Conservation (phyloP, 371 early-diverging fungal genomes). For the Dipsacomyces acuminosporus region DNA sequence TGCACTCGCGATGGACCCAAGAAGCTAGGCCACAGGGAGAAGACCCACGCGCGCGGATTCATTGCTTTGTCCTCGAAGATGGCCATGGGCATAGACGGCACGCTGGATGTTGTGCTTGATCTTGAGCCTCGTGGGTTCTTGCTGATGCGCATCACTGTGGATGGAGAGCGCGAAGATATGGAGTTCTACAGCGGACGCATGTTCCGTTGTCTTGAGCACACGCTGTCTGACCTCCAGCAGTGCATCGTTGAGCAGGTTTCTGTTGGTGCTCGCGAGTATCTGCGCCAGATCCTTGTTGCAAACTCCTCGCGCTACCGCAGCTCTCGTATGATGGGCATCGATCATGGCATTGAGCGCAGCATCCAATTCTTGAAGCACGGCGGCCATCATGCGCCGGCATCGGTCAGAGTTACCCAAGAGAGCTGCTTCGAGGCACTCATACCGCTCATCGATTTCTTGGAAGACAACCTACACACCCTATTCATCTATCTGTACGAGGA, state of each 20-base stretch:
- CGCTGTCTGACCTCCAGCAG: conserved; percentile 66
- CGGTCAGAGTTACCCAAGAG: conserved; percentile 49
- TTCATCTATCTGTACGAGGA: conserved; percentile 70
- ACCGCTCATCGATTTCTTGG: conserved; percentile 82
- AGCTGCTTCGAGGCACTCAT: conserved; percentile 72
- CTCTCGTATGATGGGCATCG: conserved; percentile 22
- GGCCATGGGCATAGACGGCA: conserved; percentile 61
- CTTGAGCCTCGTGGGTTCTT: conserved; percentile 81
- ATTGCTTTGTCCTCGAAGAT: conserved; percentile 58
- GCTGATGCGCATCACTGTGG: conserved; percentile 76
- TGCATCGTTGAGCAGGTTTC: conserved; percentile 68
- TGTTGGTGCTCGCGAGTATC: conserved; percentile 56
- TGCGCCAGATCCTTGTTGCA: conserved; percentile 48
- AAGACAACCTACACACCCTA: conserved; percentile 74
- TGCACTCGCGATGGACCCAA: conserved; percentile 59
- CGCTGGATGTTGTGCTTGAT: conserved; percentile 79
- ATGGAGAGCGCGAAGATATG: conserved; percentile 86
- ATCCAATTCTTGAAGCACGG: conserved; percentile 43
- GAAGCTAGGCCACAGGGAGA: conserved; percentile 58
- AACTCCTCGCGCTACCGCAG: conserved; percentile 36
- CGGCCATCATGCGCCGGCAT: conserved; percentile 31
- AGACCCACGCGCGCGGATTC: conserved; percentile 69
- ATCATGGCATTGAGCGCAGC: conserved; percentile 41
- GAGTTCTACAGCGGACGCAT: conserved; percentile 89
- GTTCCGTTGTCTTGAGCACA: conserved; percentile 68